Evolutionary conservation across 345 rosid species (phyloP).

Genomic region (Diplotaxis tenuifolia): DNA sequence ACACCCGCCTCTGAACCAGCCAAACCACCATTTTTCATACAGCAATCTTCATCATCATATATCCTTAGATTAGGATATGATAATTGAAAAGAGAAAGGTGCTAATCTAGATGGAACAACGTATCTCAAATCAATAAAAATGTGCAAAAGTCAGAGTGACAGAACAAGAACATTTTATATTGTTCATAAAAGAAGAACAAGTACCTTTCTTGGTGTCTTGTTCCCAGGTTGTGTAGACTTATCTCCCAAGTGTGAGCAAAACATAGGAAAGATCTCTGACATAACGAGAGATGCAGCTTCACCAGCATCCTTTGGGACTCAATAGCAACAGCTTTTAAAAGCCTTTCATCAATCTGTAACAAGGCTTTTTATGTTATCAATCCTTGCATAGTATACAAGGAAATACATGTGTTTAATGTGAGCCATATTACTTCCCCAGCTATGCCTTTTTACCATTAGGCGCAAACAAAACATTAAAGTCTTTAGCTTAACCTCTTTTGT

Average conservation of each 20-base stretch:
- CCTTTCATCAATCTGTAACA: slow-evolving; percentile 68
- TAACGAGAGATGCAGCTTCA: slow-evolving; percentile 67
- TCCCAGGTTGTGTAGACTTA: slow-evolving; percentile 16
- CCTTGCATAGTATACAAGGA: too few relatives aligned
- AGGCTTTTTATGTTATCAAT: too few relatives aligned
- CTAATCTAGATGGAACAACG: too few relatives aligned
- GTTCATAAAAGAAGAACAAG: neutral
- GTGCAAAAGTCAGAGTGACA: too few relatives aligned
- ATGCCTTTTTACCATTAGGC: too few relatives aligned
- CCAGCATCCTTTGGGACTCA: slow-evolving; percentile 63
- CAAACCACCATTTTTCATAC: slow-evolving; percentile 18
- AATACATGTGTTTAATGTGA: too few relatives aligned
- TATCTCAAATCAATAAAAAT: too few relatives aligned
- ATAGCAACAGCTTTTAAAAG: slow-evolving; percentile 83
- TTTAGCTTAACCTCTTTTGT: too few relatives aligned
- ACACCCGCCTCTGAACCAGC: slow-evolving; percentile 6
- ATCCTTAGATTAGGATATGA: too few relatives aligned
- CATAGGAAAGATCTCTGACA: slow-evolving; percentile 65
- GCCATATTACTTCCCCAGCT: slow-evolving; percentile 40
- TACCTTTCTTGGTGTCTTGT: slow-evolving; percentile 44
- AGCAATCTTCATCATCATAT: neutral
- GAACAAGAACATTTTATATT: too few relatives aligned
- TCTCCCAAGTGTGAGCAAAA: slow-evolving; percentile 29
- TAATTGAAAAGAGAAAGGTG: too few relatives aligned
- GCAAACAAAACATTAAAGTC: too few relatives aligned